These are phyloP conservation scores for Geranium brycei DNA, from an alignment of 345 rosid genomes.

Conservation along the genomic window DNA sequence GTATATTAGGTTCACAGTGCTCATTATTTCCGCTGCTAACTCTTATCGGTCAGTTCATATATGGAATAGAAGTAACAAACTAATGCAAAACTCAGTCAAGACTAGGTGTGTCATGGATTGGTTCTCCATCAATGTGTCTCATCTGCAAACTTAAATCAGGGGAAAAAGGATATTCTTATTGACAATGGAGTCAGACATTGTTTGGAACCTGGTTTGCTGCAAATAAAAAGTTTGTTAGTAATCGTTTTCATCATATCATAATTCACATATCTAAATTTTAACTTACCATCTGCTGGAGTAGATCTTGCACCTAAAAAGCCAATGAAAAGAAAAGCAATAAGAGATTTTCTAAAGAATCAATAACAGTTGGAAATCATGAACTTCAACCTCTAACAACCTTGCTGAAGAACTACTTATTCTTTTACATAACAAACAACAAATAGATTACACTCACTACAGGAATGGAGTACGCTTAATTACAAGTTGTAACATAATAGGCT, in stretches of 20 bases:
- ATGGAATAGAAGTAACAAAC: too few relatives aligned
- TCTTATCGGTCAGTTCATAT: too few relatives aligned
- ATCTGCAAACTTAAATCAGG: not conserved
- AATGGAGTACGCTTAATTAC: not conserved
- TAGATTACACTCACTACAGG: not conserved
- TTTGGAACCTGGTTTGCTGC: constrained; percentile 70
- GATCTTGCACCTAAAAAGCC: constrained; percentile 50
- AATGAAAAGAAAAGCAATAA: constrained; percentile 1
- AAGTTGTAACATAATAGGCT: not conserved
- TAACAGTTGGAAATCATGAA: constrained; percentile 1
- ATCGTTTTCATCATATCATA: not conserved
- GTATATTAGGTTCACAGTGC: too few relatives aligned
- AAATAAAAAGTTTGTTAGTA: constrained; percentile 12
- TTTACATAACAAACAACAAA: not conserved
- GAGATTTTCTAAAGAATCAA: not conserved
- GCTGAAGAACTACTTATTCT: not conserved
- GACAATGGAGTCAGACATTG: constrained; percentile 65
- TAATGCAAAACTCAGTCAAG: not conserved
- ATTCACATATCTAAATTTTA: constrained; percentile 10
- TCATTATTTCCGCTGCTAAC: too few relatives aligned
- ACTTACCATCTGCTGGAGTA: constrained; percentile 65
- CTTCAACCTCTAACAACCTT: not conserved
- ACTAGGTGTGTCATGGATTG: not conserved
- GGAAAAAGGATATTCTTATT: constrained; percentile 54
- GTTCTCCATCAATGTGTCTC: constrained; percentile 1